A percentile compares a stretch with the other conserved stretches of the same genome.
Evolutionary conservation across 208 protist species (phyloP).

Genomic region (Balamuthia mandrillaris): DNA sequence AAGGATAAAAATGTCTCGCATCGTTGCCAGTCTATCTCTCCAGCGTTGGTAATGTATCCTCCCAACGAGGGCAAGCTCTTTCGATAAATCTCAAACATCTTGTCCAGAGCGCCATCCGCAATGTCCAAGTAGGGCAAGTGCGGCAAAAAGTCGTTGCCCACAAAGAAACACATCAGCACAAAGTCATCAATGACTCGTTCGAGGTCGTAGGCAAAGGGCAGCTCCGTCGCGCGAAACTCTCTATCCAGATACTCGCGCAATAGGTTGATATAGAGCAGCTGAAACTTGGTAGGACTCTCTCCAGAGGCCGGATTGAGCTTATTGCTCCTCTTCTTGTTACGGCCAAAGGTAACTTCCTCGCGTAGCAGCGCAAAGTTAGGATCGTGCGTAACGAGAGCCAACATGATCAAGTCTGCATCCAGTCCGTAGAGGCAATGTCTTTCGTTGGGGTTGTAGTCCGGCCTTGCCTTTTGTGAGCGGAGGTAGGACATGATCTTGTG

Average conservation of each 20-base stretch:
- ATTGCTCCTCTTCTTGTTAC: slow-evolving; percentile 55
- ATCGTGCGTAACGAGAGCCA: slow-evolving; percentile 86
- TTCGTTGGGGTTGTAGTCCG: slow-evolving; percentile 88
- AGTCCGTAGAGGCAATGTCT: slow-evolving; percentile 97
- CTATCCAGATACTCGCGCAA: slow-evolving; percentile 91
- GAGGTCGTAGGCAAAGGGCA: slow-evolving; percentile 68
- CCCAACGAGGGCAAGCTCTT: slow-evolving; percentile 70
- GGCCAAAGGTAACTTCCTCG: slow-evolving; percentile 73
- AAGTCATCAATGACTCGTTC: slow-evolving; percentile 94
- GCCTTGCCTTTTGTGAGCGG: slow-evolving; percentile 83
- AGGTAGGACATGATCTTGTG: slow-evolving; percentile 99
- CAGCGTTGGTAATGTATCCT: slow-evolving; percentile 73
- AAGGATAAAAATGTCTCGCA: slow-evolving; percentile 33
- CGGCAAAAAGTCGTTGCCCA: slow-evolving; percentile 98
- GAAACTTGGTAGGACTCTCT: slow-evolving; percentile 58
- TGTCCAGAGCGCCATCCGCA: slow-evolving; percentile 83
- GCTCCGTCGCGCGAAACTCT: slow-evolving; percentile 67
- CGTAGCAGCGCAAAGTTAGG: slow-evolving; percentile 94
- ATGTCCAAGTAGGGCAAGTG: slow-evolving; percentile 91
- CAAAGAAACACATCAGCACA: slow-evolving; percentile 94
- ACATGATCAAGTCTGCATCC: slow-evolving; percentile 97
- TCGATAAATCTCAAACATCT: slow-evolving; percentile 83
- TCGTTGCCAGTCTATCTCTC: slow-evolving; percentile 20
- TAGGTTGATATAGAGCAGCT: slow-evolving; percentile 78
- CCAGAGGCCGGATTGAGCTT: not conserved